phyloP scores from a whole-genome alignment of 208 protist genomes.

The Leishmania tropica region DNA sequence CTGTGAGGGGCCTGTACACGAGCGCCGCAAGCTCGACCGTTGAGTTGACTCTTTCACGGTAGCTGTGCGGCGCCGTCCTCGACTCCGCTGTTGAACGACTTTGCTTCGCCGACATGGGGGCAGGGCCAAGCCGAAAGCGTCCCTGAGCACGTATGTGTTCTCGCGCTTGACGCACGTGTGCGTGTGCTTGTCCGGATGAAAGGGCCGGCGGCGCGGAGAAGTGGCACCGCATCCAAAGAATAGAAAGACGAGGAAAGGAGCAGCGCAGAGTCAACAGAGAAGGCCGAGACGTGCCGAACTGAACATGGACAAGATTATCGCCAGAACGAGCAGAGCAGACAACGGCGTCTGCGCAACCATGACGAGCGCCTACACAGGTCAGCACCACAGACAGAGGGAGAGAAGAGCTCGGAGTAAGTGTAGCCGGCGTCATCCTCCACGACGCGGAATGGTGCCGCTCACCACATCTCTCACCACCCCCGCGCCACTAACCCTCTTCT shows the following conservation, averaged over 20 bases:
- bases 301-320: background rate
- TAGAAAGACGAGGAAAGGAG: background rate
- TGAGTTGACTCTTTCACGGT: conserved; percentile 21
- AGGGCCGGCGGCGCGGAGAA: background rate
- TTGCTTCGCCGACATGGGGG: background rate
- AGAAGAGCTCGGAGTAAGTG: background rate
- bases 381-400: background rate
- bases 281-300: background rate
- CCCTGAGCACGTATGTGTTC: background rate
- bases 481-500: background rate
- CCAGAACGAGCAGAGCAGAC: background rate
- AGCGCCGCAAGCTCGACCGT: conserved; percentile 43
- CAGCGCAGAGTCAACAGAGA: background rate
- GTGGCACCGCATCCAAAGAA: background rate
- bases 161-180: background rate
- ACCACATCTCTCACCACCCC: background rate
- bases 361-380: background rate
- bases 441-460: background rate
- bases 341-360: background rate
- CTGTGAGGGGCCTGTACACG: conserved; percentile 39
- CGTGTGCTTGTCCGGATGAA: background rate
- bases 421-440: background rate
- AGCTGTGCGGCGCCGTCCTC: conserved; percentile 12
- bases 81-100: background rate
- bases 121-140: background rate